Evolutionary conservation across 2,329 filamentous ascomycete species (phyloP).

Genomic region (Colletotrichum salicis): DNA sequence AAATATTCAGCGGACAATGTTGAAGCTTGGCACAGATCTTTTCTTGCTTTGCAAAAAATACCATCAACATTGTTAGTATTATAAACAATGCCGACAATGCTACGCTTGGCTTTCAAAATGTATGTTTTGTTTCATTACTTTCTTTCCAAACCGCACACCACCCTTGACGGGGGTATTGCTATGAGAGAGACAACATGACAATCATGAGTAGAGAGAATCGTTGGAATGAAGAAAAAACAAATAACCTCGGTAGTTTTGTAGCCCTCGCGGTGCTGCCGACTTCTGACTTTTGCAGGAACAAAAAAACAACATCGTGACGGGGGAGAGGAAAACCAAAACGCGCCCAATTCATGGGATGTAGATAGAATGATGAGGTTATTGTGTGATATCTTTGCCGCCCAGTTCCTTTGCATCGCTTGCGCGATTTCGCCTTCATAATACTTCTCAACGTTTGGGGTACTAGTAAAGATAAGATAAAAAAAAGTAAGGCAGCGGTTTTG

Average conservation of each 20-base stretch:
- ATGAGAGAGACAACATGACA: not conserved
- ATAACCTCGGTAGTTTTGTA: not conserved
- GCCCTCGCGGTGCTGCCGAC: conserved; percentile 19
- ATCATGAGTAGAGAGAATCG: not conserved
- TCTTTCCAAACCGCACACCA: not conserved
- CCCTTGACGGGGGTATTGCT: not conserved
- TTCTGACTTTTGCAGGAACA: not conserved
- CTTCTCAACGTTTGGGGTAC: conserved; percentile 25
- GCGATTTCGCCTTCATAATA: conserved; percentile 24
- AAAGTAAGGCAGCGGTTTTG: not conserved
- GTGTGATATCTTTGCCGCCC: conserved; percentile 29
- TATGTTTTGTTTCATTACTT: not conserved
- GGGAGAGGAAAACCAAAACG: not conserved
- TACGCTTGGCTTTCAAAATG: not conserved
- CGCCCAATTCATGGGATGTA: not conserved
- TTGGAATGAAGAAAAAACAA: not conserved
- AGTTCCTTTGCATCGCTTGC: conserved; percentile 25
- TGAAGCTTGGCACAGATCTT: not conserved
- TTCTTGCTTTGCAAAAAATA: not conserved
- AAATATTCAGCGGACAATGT: not conserved
- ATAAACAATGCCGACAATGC: not conserved
- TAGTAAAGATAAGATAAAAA: not conserved
- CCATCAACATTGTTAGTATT: no score
- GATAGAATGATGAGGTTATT: not conserved
- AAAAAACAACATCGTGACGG: not conserved